phyloP scores from a whole-genome alignment of 805 yeast species.

The Metschnikowia henanensis region DNA sequence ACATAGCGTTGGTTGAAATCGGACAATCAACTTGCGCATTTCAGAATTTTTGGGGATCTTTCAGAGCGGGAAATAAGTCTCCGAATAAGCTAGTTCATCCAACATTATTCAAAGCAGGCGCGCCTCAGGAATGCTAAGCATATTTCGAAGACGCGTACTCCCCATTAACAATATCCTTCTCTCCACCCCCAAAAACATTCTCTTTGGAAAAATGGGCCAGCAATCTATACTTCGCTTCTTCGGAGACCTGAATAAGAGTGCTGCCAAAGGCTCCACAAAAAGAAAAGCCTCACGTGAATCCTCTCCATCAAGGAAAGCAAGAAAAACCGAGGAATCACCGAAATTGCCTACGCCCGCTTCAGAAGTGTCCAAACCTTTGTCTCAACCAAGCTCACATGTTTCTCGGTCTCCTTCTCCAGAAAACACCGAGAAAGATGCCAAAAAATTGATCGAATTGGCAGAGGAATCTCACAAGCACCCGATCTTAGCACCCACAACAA shows the following conservation, averaged over 20 bases:
- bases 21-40: no score
- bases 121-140: conserved; percentile 7
- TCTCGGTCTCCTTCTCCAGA: background rate
- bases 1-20: no score
- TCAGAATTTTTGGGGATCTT: no score
- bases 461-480: conserved; percentile 13
- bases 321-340: background rate
- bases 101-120: no score
- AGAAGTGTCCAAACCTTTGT: no score
- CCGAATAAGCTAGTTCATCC: no score
- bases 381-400: background rate
- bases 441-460: conserved; percentile 14
- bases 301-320: conserved; percentile 1
- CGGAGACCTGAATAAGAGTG: conserved; percentile 9
- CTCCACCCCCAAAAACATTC: background rate
- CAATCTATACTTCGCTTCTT: conserved; percentile 19
- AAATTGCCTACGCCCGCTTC: no score
- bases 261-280: conserved; percentile 2
- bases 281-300: conserved; percentile 5
- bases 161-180: background rate
- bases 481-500: conserved; percentile 5
- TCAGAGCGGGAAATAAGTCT: no score
- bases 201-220: conserved; percentile 15
- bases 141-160: conserved; percentile 10
- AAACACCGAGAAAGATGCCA: conserved; percentile 9